Percentiles rank a stretch among this genome's conserved stretches.
phyloP scores from a whole-genome alignment of 2,329 filamentous ascomycete species.

The Hypoxylon sp. region DNA sequence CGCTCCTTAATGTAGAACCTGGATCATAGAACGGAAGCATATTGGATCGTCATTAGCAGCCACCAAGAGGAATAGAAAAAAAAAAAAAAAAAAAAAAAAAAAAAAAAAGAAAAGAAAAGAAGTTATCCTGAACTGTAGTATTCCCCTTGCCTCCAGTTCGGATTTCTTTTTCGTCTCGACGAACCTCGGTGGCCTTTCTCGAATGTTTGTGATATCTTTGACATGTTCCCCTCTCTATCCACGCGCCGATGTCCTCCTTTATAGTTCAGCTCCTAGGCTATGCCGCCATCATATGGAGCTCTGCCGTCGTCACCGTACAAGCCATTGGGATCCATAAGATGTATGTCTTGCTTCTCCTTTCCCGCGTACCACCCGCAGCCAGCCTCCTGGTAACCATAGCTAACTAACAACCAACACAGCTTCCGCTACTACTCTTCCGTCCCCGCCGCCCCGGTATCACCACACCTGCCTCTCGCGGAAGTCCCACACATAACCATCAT shows the following conservation, averaged over 20 bases:
- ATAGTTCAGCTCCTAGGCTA: constrained; percentile 54
- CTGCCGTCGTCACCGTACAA: constrained; percentile 65
- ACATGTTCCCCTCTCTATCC: constrained; percentile 40
- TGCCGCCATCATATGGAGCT: constrained; percentile 65
- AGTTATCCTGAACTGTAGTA: constrained; percentile 11
- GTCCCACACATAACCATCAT: constrained; percentile 90
- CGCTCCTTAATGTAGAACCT: constrained; percentile 1
- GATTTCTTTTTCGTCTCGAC: background rate
- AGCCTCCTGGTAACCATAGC: constrained; percentile 7
- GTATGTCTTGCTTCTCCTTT: constrained; percentile 52
- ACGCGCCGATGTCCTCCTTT: constrained; percentile 42
- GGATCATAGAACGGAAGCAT: constrained; percentile 5
- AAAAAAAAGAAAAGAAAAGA: no score
- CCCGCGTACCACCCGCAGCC: background rate
- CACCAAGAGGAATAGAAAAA: constrained; percentile 15
- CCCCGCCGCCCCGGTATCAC: constrained; percentile 63
- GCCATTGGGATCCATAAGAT: constrained; percentile 67
- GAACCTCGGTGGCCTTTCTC: background rate
- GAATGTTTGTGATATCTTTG: constrained; percentile 13
- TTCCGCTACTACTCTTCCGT: constrained; percentile 65
- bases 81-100: constrained; percentile 30
- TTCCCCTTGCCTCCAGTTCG: constrained; percentile 15
- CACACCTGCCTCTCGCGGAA: constrained; percentile 62
- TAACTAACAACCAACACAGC: constrained; percentile 49
- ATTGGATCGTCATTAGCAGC: constrained; percentile 27